Conservation (phyloP, 2,329 filamentous ascomycete genomes). For the Neonectria faginata region DNA sequence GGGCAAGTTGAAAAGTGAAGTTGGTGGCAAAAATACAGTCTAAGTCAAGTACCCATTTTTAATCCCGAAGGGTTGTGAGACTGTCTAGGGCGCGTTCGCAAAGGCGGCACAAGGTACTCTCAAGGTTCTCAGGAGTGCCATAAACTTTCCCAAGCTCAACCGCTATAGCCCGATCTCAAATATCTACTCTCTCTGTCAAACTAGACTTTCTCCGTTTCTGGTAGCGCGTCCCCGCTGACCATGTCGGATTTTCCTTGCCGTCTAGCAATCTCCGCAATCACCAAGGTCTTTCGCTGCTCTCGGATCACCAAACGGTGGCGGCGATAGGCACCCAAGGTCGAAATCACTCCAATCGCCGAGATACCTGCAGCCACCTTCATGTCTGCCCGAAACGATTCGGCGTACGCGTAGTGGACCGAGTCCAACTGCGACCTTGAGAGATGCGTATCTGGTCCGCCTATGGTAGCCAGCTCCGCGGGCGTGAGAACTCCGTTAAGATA, state of each 20-base stretch:
- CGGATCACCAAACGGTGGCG: conserved; percentile 36
- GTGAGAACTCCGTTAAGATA: conserved; percentile 47
- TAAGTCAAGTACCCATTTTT: background rate
- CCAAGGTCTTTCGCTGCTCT: conserved; percentile 37
- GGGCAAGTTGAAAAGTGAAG: too few relatives aligned
- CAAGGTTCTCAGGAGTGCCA: background rate
- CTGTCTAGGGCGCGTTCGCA: background rate
- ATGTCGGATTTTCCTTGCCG: conserved; percentile 22
- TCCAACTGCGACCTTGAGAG: conserved; percentile 47
- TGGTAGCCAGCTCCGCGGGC: conserved; percentile 44
- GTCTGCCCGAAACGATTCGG: conserved; percentile 58
- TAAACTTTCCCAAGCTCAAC: background rate
- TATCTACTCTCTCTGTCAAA: background rate
- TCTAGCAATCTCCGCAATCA: conserved; percentile 35
- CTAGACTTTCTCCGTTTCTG: background rate
- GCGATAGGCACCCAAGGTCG: conserved; percentile 55
- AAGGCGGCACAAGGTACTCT: background rate
- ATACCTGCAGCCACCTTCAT: conserved; percentile 61
- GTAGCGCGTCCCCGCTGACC: background rate
- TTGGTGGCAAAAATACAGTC: too few relatives aligned
- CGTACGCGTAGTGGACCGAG: conserved; percentile 54
- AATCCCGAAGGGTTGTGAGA: background rate
- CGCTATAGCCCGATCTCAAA: background rate
- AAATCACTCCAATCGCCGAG: conserved; percentile 54
- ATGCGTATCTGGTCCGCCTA: conserved; percentile 37